phyloP scores from a whole-genome alignment of 306 rosid species.

The Parietaria judaica region DNA sequence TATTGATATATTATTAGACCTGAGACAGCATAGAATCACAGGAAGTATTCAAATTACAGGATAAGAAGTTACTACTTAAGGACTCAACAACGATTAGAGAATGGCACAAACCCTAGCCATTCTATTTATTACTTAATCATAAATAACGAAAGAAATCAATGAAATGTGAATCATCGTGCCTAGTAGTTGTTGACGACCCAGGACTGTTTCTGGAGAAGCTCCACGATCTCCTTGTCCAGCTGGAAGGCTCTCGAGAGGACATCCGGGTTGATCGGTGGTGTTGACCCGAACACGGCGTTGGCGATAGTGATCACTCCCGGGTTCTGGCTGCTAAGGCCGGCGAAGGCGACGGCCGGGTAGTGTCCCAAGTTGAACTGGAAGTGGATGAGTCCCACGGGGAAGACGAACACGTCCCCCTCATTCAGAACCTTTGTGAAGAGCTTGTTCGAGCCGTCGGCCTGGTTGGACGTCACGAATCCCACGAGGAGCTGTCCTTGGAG shows the following conservation, averaged over 20 bases:
- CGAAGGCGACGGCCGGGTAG: slow-evolving; percentile 15
- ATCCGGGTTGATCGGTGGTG: slow-evolving; percentile 24
- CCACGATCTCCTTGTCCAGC: slow-evolving; percentile 16
- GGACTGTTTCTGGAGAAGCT: slow-evolving; percentile 36
- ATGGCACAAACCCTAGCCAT: not conserved
- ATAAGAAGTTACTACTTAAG: not conserved
- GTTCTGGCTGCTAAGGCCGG: slow-evolving; percentile 14
- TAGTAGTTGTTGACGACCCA: slow-evolving; percentile 29
- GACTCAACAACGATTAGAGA: too few relatives aligned
- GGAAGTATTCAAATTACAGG: not conserved
- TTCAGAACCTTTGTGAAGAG: slow-evolving; percentile 5
- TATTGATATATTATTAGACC: too few relatives aligned
- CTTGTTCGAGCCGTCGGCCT: not conserved
- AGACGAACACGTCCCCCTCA: slow-evolving; percentile 13
- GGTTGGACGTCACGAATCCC: slow-evolving; percentile 28
- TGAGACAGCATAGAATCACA: not conserved
- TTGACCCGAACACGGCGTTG: slow-evolving; percentile 35
- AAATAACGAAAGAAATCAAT: too few relatives aligned
- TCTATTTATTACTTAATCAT: too few relatives aligned
- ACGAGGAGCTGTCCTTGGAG: slow-evolving; percentile 23
- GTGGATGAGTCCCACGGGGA: slow-evolving; percentile 19
- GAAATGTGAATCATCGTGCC: not conserved
- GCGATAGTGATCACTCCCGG: slow-evolving; percentile 11
- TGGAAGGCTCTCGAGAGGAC: slow-evolving; percentile 38
- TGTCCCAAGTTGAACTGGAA: slow-evolving; percentile 27